Base-by-base conservation (phyloP, 2,329 filamentous ascomycete species). In the Endocalyx cinctus region DNA sequence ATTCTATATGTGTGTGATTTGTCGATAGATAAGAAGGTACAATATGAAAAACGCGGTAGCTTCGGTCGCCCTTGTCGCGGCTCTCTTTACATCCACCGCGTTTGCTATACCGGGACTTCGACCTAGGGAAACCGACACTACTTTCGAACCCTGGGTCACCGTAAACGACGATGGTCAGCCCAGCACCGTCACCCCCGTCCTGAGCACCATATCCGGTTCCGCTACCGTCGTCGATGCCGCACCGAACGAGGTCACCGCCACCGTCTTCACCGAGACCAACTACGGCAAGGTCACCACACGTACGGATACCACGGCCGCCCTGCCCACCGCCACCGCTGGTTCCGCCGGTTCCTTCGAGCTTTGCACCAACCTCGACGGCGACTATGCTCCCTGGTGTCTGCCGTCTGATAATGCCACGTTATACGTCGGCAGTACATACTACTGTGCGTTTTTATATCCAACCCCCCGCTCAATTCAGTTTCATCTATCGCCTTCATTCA, bases 341-440 rank as follows among this genome's bases (percentile, higher is more conserved):
- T 64, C 62, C 31, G 54, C 60, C 31, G 72, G 72, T 29, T 62
- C 65, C n/a, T 77, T 76, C 44, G 51, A 64, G 11, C 52, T 64
- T 16, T 77, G 73, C 54, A 50, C 57, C 50, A 75, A 74, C 48
- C 50, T 49, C 27, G 60, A 73, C 29, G 69, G 67, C 19, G 49
- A 54, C 12, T 50, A 61, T 37, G 67, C 64, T 35, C 74, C 74
- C 1, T 74, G 76, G 45, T 79, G 74, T 51, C 53, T 59, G 11
- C 74, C 74, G 1, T 50, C 55, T 7, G 46, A 55, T 12, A 64
- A 64, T 35, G 63, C 62, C 33, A 60, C 60, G 7, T 53, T 77
- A 16, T 62, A 63, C 37, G 59, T 61, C 2, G 68, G 60, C 18
- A 57, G 47, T 10, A 72, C 63, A 0, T 77, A 77, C 52, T 77